Conservation (phyloP, 2,329 filamentous ascomycete species). For the Hymenoscyphus linearis region DNA sequence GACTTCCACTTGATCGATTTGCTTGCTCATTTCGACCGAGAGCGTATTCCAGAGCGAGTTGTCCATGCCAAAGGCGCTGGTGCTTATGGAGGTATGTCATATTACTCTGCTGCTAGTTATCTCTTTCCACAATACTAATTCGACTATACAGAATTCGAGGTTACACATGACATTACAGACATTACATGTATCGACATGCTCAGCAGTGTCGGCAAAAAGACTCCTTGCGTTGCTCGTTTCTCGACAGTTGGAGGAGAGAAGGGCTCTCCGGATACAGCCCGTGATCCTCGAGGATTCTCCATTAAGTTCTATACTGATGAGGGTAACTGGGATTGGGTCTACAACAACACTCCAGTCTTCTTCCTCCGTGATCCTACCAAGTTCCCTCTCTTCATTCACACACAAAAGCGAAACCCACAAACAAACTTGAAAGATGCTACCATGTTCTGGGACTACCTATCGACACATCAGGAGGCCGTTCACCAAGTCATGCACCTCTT, state of each 20-base stretch:
- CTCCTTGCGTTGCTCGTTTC: slow-evolving; percentile 60
- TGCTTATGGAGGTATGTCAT: slow-evolving; percentile 28
- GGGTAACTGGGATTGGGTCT: slow-evolving; percentile 68
- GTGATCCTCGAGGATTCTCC: slow-evolving; percentile 63
- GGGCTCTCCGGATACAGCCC: slow-evolving; percentile 61
- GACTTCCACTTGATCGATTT: slow-evolving; percentile 62
- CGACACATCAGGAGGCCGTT: slow-evolving; percentile 55
- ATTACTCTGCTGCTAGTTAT: neutral
- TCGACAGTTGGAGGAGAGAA: slow-evolving; percentile 68
- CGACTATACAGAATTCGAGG: slow-evolving; percentile 23
- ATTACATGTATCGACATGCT: slow-evolving; percentile 31
- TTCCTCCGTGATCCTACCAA: slow-evolving; percentile 71
- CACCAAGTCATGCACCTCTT: slow-evolving; percentile 64
- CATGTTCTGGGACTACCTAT: slow-evolving; percentile 44
- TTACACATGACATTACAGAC: slow-evolving; percentile 29
- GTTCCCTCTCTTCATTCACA: slow-evolving; percentile 72
- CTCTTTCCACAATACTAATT: slow-evolving; percentile 10
- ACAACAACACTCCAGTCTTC: slow-evolving; percentile 74
- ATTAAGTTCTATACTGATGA: slow-evolving; percentile 68
- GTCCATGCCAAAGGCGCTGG: slow-evolving; percentile 57
- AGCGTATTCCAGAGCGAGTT: slow-evolving; percentile 47
- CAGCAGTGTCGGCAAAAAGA: slow-evolving; percentile 61
- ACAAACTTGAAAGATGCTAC: slow-evolving; percentile 63
- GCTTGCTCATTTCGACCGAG: slow-evolving; percentile 49
- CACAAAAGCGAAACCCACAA: slow-evolving; percentile 69